phyloP scores from a whole-genome alignment of 2,329 filamentous ascomycete species.

The Colletotrichum spinosum region DNA sequence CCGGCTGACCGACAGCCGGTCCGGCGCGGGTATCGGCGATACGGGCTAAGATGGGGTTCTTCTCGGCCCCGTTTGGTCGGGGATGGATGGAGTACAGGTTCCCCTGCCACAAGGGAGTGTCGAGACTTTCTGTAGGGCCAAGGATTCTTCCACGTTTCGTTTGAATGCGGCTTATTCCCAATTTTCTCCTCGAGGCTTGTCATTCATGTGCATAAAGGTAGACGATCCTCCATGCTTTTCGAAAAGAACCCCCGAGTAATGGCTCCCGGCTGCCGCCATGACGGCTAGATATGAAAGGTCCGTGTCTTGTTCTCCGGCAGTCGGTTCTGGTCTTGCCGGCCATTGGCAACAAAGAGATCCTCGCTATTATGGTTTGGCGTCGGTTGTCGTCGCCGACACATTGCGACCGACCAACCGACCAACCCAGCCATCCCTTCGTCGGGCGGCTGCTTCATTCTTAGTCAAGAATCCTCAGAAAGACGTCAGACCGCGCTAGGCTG shows the following conservation, averaged over 20 bases:
- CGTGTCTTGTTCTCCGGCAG: slow-evolving; percentile 8
- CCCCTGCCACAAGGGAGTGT: background rate
- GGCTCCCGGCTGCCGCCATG: background rate
- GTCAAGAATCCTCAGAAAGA: slow-evolving; percentile 1
- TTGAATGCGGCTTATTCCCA: background rate
- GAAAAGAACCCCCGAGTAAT: no score
- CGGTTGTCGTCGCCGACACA: slow-evolving; percentile 15
- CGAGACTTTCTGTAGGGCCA: background rate
- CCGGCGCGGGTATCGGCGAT: slow-evolving; percentile 29
- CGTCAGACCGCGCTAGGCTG: slow-evolving; percentile 6
- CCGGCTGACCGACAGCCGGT: slow-evolving; percentile 28
- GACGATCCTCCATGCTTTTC: background rate
- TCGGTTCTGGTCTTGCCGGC: background rate
- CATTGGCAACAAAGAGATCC: background rate
- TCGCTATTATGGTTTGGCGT: slow-evolving; percentile 5
- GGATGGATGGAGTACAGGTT: slow-evolving; percentile 14
- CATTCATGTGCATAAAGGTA: background rate
- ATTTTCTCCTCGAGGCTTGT: background rate
- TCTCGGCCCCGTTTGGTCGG: slow-evolving; percentile 32
- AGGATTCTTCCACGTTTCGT: slow-evolving; percentile 5
- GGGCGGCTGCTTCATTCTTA: background rate
- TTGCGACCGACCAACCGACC: background rate
- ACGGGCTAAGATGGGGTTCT: slow-evolving; percentile 15
- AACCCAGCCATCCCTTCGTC: background rate
- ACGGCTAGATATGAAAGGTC: slow-evolving; percentile 8